Conservation (phyloP, 495 filamentous ascomycete genomes). For the Schizothecium vesticola region DNA sequence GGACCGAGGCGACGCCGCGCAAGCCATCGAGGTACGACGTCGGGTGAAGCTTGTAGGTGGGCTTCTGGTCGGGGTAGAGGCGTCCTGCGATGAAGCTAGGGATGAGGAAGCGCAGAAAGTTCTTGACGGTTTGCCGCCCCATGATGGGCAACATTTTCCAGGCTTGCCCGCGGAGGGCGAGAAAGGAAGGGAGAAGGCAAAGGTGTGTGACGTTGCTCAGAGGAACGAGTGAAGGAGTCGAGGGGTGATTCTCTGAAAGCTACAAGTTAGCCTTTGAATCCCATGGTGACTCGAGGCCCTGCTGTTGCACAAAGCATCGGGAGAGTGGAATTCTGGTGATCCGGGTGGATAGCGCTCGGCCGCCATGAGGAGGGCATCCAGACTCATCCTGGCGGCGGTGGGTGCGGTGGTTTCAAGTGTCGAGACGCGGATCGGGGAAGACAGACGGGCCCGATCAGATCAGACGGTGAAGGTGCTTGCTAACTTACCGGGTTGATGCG, state of each 20-base stretch:
- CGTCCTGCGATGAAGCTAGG: slow-evolving; percentile 31
- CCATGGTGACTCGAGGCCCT: neutral
- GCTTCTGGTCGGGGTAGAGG: slow-evolving; percentile 28
- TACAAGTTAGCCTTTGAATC: neutral
- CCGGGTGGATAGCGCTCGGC: neutral
- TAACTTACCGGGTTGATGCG: neutral
- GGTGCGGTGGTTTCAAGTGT: neutral
- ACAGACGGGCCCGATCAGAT: neutral
- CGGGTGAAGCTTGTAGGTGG: slow-evolving; percentile 29
- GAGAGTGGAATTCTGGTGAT: neutral
- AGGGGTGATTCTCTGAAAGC: neutral
- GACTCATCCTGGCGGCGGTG: neutral
- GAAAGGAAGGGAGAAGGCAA: neutral
- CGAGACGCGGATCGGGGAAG: neutral
- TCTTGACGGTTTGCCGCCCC: neutral
- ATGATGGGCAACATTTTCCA: slow-evolving; percentile 3
- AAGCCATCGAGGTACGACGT: slow-evolving; percentile 53
- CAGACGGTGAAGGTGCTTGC: neutral
- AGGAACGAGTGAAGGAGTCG: neutral
- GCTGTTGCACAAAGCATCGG: neutral
- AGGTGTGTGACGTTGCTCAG: neutral
- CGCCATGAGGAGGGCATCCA: neutral
- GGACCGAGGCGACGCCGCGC: slow-evolving; percentile 49
- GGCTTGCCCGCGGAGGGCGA: neutral
- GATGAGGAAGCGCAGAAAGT: slow-evolving; percentile 22